phyloP scores from a whole-genome alignment of 2,329 filamentous ascomycete genomes.

The Talaromyces amestolkiae region DNA sequence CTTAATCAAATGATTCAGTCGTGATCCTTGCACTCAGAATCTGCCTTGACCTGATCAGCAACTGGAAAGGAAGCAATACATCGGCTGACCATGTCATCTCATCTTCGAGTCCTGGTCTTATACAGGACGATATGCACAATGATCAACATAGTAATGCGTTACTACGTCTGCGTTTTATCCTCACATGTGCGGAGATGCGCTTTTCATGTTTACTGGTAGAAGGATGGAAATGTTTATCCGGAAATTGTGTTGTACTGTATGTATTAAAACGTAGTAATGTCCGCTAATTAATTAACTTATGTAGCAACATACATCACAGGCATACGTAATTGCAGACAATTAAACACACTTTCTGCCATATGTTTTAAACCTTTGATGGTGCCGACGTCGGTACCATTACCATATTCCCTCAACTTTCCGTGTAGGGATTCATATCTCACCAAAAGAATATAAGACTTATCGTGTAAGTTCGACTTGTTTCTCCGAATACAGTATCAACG shows the following conservation, averaged over 20 bases:
- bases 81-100: neutral
- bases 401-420: neutral
- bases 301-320: neutral
- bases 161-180: neutral
- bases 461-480: neutral
- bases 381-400: neutral
- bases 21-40: neutral
- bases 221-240: neutral
- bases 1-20: neutral
- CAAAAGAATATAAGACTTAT: neutral
- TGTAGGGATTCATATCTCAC: neutral
- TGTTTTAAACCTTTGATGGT: neutral
- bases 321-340: neutral
- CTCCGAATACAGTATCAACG: neutral
- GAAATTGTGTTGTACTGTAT: neutral
- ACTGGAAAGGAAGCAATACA: neutral
- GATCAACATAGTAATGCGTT: neutral
- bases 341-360: neutral
- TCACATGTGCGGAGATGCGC: neutral
- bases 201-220: neutral
- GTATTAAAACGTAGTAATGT: neutral
- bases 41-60: neutral
- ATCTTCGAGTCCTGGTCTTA: neutral
- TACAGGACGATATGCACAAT: neutral
- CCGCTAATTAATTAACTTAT: neutral